A percentile compares a stretch with the other conserved stretches of the same genome.
Conservation (phyloP, 2,329 filamentous ascomycete species). For the Lomentospora prolificans region DNA sequence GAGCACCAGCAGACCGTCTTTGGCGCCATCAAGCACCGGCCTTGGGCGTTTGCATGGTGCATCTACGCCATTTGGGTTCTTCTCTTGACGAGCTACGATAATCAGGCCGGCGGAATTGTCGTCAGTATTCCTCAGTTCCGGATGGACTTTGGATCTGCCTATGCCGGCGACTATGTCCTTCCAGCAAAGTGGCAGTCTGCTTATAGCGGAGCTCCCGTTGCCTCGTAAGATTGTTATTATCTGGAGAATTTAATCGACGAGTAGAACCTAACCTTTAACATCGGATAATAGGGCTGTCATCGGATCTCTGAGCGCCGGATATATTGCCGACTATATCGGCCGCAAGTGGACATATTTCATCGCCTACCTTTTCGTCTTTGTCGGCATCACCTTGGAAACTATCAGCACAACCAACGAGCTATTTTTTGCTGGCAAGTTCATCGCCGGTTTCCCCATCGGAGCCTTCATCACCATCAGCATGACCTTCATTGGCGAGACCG, state of each 20-base stretch:
- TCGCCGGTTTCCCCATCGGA: conserved; percentile 28
- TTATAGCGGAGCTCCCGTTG: background rate
- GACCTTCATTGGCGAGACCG: conserved; percentile 20
- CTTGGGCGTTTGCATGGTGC: background rate
- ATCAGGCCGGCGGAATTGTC: background rate
- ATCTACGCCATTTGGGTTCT: background rate
- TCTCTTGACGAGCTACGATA: background rate
- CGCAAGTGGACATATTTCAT: conserved; percentile 22
- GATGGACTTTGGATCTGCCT: background rate
- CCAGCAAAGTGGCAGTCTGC: background rate
- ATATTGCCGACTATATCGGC: conserved; percentile 25
- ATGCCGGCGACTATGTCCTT: background rate
- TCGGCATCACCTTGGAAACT: conserved; percentile 29
- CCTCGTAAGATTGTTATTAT: background rate
- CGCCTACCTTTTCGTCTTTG: conserved; percentile 24
- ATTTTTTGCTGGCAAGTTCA: conserved; percentile 31
- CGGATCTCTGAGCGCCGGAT: conserved; percentile 22
- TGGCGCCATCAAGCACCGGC: too few species aligned
- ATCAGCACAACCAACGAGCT: conserved; percentile 27
- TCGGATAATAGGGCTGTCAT: too few species aligned
- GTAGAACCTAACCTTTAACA: background rate
- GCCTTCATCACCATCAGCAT: conserved; percentile 17
- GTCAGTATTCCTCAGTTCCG: background rate
- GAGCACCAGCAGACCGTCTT: too few species aligned
- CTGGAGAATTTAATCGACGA: background rate